Evolutionary conservation across 371 early-diverging fungal species (phyloP).

Genomic region (Blastocladiella emersonii): DNA sequence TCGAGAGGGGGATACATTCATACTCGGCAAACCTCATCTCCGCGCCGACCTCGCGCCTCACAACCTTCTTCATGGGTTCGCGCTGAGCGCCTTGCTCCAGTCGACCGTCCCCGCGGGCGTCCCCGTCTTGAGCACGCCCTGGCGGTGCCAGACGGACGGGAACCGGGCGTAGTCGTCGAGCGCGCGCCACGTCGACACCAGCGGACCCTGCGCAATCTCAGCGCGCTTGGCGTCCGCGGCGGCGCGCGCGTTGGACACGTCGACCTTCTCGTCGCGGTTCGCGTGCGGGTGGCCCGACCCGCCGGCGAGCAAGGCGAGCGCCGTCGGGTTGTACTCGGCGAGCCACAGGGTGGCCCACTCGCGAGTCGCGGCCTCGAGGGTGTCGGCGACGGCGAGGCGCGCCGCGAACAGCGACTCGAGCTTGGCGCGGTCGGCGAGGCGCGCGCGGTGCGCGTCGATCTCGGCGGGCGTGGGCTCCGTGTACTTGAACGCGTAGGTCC

Average conservation of each 20-base stretch:
- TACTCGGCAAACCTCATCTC: too few relatives aligned
- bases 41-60: too few relatives aligned
- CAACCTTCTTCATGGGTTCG: too few relatives aligned
- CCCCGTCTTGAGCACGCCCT: too few relatives aligned
- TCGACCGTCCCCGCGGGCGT: too few relatives aligned
- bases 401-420: background rate
- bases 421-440: conserved; percentile 10
- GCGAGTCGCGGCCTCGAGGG: background rate
- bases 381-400: background rate
- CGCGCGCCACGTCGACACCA: background rate
- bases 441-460: conserved; percentile 22
- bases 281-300: background rate
- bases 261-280: background rate
- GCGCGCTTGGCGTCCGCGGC: background rate
- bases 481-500: conserved; percentile 20
- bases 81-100: too few relatives aligned
- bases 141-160: too few relatives aligned
- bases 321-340: background rate
- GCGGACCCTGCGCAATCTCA: background rate
- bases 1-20: too few relatives aligned
- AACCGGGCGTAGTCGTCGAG: too few relatives aligned
- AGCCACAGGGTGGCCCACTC: background rate
- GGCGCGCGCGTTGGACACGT: background rate
- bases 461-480: conserved; percentile 16
- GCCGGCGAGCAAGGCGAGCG: background rate